Evolutionary conservation across 2,329 filamentous ascomycete genomes (phyloP), one percentile per base, ranked within the genome.

Genomic region (Fusarium staphyleae): DNA sequence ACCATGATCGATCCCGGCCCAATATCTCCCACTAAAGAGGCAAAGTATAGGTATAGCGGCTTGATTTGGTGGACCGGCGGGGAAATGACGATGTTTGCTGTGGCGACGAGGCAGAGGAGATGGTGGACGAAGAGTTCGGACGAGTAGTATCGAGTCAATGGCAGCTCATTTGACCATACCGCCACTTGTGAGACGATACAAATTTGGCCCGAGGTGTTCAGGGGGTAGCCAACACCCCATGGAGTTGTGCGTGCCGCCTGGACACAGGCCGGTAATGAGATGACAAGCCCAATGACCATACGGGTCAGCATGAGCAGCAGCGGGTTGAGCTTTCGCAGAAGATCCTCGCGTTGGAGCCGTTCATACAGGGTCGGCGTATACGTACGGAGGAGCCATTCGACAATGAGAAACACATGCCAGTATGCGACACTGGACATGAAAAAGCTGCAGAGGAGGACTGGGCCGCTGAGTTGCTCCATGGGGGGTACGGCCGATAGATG

Each of bases 281-380:
- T n/a, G 32, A 60, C 42, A 26, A 71, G 53, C 22, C 72, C 68
- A 41, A 74, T 65, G 32, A 72, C 30, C 34, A 54, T 55, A 5
- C 67, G 59, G 9, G 65, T 36, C 1, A 54, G 33, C 24, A 65
- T 48, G 14, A 62, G 34, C 1, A 68, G 36, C 28, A 62, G 10
- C 7, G 63, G 63, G 1, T 46, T 36, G 15, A 68, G 57, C 33
- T 48, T 60, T 29, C 51, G 57, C 3, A 47, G 3, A n/a, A 49
- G 33, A 22, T 57, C 51, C 28, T 64, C 48, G 9, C 16, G 7
- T 10, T 54, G 29, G 13, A 66, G 53, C 18, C 47, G 52, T 7
- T 48, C 14, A 19, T 69, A 53, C 2, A 57, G 6, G 4, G 33
- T 6, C 11, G 65, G 66, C 5, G 19, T 32, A 33, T 48, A 19